phyloP scores from a whole-genome alignment of 2,329 filamentous ascomycete genomes.

The Cytospora paraplurivora region DNA sequence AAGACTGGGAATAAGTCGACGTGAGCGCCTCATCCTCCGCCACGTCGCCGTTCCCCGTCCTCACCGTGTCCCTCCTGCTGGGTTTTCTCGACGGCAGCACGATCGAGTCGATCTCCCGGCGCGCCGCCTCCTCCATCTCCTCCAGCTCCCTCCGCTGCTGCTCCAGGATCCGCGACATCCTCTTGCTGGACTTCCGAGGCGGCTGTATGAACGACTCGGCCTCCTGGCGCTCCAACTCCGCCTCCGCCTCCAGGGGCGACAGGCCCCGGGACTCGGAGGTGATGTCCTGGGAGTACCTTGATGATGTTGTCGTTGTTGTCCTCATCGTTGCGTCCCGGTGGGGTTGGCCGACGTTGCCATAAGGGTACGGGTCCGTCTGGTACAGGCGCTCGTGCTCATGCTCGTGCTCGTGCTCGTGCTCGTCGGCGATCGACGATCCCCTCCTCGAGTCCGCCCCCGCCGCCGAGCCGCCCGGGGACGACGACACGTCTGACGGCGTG shows the following conservation, averaged over 20 bases:
- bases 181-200: slow-evolving; percentile 18
- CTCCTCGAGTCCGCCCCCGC: slow-evolving; percentile 16
- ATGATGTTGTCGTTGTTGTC: too few species aligned
- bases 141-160: slow-evolving; percentile 9
- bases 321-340: too few species aligned
- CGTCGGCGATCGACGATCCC: slow-evolving; percentile 6
- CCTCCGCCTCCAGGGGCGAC: slow-evolving; percentile 23
- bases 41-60: slow-evolving; percentile 14
- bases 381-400: slow-evolving; percentile 3
- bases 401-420: slow-evolving; percentile 9
- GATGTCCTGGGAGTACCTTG: slow-evolving; percentile 23
- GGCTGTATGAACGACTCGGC: slow-evolving; percentile 18
- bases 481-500: slow-evolving; percentile 20
- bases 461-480: slow-evolving; percentile 5
- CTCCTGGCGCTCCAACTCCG: slow-evolving; percentile 18
- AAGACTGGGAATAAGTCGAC: slow-evolving; percentile 26
- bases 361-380: background rate
- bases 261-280: slow-evolving; percentile 22
- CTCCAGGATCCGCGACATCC: slow-evolving; percentile 18
- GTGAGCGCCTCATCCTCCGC: slow-evolving; percentile 19
- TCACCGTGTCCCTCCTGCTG: slow-evolving; percentile 21
- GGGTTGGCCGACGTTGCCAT: too few species aligned
- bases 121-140: slow-evolving; percentile 15
- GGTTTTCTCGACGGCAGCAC: slow-evolving; percentile 25
- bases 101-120: slow-evolving; percentile 24